phyloP scores from a whole-genome alignment of 805 yeast species.

The Tetrapisispora arboricola region DNA sequence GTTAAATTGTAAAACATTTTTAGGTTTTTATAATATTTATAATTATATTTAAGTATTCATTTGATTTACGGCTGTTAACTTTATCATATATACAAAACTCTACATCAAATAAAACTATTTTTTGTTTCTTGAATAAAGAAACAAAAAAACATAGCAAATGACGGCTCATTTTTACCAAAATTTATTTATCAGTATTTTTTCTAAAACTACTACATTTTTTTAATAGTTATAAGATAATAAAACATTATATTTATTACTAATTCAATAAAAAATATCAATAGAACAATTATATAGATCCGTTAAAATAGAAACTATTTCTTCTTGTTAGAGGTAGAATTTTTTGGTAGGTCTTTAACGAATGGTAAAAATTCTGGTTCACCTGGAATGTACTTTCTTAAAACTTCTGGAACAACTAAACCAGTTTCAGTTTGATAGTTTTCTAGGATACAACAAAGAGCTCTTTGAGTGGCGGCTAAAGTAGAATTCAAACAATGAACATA shows the following conservation, averaged over 20 bases:
- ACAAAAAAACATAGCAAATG: too few species aligned
- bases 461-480: constrained; percentile 94
- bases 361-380: constrained; percentile 98
- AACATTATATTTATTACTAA: not conserved
- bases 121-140: too few species aligned
- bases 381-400: constrained; percentile 89
- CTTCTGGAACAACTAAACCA: constrained; percentile 89
- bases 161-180: too few species aligned
- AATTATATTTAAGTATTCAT: too few species aligned
- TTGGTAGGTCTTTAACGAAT: constrained; percentile 80
- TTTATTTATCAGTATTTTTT: too few species aligned
- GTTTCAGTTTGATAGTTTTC: constrained; percentile 98
- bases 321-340: constrained; percentile 75
- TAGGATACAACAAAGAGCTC: constrained; percentile 93
- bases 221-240: not conserved
- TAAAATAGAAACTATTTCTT: constrained; percentile 14
- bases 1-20: not conserved
- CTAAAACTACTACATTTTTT: too few species aligned
- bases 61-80: too few species aligned
- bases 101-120: too few species aligned
- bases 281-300: not conserved
- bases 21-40: too few species aligned
- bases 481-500: constrained; percentile 98
- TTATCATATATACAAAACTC: too few species aligned
- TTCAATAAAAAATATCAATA: not conserved